phyloP scores from a whole-genome alignment of 192 early-diverging fungal species.

The Diversispora epigaea region DNA sequence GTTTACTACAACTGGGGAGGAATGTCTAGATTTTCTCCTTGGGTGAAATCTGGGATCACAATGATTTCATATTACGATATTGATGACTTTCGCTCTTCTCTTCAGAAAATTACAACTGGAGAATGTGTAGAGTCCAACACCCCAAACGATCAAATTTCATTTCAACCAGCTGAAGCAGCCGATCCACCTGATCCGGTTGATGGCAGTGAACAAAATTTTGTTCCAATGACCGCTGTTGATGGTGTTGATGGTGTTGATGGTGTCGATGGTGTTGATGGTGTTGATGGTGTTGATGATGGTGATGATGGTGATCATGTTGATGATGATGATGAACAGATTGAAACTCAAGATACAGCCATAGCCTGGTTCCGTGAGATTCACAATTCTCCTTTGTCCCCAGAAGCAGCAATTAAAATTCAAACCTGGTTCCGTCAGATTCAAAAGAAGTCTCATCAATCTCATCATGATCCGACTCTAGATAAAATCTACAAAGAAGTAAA shows the following conservation, averaged over 20 bases:
- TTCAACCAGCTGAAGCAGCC: too few species aligned
- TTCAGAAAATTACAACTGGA: not conserved
- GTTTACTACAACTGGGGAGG: not conserved
- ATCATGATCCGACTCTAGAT: not conserved
- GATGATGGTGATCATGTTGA: slow-evolving; percentile 16
- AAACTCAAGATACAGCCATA: too few species aligned
- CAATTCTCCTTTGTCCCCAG: not conserved
- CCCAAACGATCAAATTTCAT: not conserved
- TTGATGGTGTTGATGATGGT: not conserved
- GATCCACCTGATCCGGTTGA: too few species aligned
- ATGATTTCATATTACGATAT: slow-evolving; percentile 12
- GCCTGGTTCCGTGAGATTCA: not conserved
- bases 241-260: not conserved
- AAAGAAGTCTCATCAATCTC: not conserved
- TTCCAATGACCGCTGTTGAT: not conserved
- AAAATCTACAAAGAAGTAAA: slow-evolving; percentile 1
- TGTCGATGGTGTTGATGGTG: not conserved
- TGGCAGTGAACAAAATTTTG: not conserved
- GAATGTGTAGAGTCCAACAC: not conserved
- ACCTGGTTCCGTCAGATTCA: not conserved
- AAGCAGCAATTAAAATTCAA: slow-evolving; percentile 8
- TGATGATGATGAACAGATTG: too few species aligned
- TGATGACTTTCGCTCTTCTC: slow-evolving; percentile 2
- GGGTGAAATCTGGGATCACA: not conserved
- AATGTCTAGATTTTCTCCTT: not conserved